Percentiles rank a stretch among this genome's conserved stretches.
Evolutionary conservation across 1,284 basidiomycete species (phyloP).

Genomic region (Xanthoconium separans): DNA sequence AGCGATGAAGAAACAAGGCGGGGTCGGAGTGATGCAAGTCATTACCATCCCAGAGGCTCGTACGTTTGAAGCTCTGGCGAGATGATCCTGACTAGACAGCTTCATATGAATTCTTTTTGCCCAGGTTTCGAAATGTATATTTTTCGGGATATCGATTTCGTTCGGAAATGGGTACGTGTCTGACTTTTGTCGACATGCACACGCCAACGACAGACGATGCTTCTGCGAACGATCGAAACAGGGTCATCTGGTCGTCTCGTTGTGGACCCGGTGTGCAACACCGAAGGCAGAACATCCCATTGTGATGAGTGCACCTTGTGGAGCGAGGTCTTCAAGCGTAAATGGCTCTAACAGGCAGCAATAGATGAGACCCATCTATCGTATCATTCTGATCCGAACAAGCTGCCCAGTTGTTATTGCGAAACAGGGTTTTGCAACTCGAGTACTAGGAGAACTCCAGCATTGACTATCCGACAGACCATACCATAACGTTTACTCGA

Average conservation of each 20-base stretch:
- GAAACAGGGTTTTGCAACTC: constrained; percentile 1
- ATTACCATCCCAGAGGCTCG: not conserved
- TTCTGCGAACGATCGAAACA: not conserved
- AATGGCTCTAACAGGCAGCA: not conserved
- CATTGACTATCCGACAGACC: too few relatives aligned
- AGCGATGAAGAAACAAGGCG: not conserved
- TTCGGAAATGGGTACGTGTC: not conserved
- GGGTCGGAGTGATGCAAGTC: not conserved
- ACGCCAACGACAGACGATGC: not conserved
- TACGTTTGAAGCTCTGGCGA: not conserved
- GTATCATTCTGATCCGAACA: not conserved
- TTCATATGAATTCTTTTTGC: not conserved
- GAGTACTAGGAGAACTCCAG: too few relatives aligned
- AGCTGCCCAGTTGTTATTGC: not conserved
- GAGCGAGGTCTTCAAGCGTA: not conserved
- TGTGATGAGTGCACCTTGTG: not conserved
- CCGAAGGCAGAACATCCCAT: not conserved
- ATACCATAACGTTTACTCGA: constrained; percentile 4
- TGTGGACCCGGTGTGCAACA: not conserved
- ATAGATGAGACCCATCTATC: not conserved
- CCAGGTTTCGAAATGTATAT: constrained; percentile 1
- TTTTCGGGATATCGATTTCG: not conserved
- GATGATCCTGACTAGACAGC: not conserved
- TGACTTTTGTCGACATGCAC: not conserved
- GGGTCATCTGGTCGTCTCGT: not conserved